Percentiles rank a stretch among this genome's conserved stretches.
phyloP scores from a whole-genome alignment of 495 filamentous ascomycete species.

The Lindgomyces ingoldianus region DNA sequence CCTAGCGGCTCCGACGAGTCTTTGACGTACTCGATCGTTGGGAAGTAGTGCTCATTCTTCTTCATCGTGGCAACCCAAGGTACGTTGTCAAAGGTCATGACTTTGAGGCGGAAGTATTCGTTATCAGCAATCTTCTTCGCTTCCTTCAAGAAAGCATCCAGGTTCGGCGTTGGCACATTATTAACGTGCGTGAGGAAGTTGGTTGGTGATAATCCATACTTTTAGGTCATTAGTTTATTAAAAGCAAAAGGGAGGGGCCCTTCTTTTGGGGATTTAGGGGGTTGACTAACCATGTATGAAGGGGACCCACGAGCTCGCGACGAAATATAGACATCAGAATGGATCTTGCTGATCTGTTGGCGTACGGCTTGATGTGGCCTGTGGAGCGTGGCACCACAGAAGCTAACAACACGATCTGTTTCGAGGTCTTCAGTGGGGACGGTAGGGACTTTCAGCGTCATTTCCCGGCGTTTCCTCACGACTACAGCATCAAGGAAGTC shows the following conservation, averaged over 20 bases:
- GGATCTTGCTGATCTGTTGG: slow-evolving; percentile 95
- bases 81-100: slow-evolving; percentile 95
- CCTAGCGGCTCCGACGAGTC: slow-evolving; percentile 39
- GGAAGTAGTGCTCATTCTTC: slow-evolving; percentile 96
- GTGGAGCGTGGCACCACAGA: slow-evolving; percentile 93
- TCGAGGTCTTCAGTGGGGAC: slow-evolving; percentile 88
- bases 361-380: slow-evolving; percentile 93
- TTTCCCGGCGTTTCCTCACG: slow-evolving; percentile 80
- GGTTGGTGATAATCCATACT: slow-evolving; percentile 90
- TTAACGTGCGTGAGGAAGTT: slow-evolving; percentile 98
- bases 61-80: slow-evolving; percentile 99
- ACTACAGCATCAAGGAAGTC: slow-evolving; percentile 80
- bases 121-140: slow-evolving; percentile 90
- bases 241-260: not conserved
- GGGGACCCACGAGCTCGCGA: slow-evolving; percentile 70
- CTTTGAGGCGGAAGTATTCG: slow-evolving; percentile 91
- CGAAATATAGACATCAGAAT: slow-evolving; percentile 95
- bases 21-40: slow-evolving; percentile 49
- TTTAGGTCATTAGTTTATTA: too few species aligned
- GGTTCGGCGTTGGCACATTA: slow-evolving; percentile 74
- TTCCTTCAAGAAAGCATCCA: slow-evolving; percentile 75
- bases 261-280: not conserved
- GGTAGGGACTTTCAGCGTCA: slow-evolving; percentile 76
- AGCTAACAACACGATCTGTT: slow-evolving; percentile 85
- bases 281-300: slow-evolving; percentile 46